Conservation (phyloP, 164 flowering plant species). For the Kalanchoe fedtschenkoi region DNA sequence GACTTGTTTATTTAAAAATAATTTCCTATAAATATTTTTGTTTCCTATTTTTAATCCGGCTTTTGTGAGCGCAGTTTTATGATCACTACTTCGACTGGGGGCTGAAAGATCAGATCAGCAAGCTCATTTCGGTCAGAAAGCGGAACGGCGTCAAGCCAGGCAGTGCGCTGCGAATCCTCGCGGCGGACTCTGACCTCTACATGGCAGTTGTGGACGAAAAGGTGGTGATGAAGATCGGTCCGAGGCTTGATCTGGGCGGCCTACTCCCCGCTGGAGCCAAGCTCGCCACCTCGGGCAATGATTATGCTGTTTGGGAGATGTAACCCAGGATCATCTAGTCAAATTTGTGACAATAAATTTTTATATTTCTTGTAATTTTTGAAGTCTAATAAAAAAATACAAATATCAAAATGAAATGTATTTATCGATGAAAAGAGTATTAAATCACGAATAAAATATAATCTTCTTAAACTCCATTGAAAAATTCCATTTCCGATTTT, state of each 20-base stretch:
- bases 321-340: background rate
- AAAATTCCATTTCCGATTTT: too few relatives aligned
- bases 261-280: constrained; percentile 41
- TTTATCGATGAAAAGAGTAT: too few relatives aligned
- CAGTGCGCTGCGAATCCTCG: constrained; percentile 40
- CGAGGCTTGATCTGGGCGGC: constrained; percentile 46
- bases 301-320: constrained; percentile 59
- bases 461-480: too few relatives aligned
- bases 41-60: background rate
- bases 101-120: constrained; percentile 41
- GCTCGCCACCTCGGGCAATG: constrained; percentile 40
- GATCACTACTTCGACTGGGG: constrained; percentile 76
- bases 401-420: too few relatives aligned
- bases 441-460: too few relatives aligned
- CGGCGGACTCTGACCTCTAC: constrained; percentile 50
- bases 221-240: constrained; percentile 52
- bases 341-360: background rate
- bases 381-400: background rate
- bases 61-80: constrained; percentile 54
- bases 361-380: background rate
- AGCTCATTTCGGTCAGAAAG: constrained; percentile 31
- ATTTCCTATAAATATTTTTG: background rate
- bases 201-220: constrained; percentile 50
- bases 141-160: constrained; percentile 38
- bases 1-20: background rate